phyloP scores from a whole-genome alignment of 306 rosid genomes.

The Geum urbanum region DNA sequence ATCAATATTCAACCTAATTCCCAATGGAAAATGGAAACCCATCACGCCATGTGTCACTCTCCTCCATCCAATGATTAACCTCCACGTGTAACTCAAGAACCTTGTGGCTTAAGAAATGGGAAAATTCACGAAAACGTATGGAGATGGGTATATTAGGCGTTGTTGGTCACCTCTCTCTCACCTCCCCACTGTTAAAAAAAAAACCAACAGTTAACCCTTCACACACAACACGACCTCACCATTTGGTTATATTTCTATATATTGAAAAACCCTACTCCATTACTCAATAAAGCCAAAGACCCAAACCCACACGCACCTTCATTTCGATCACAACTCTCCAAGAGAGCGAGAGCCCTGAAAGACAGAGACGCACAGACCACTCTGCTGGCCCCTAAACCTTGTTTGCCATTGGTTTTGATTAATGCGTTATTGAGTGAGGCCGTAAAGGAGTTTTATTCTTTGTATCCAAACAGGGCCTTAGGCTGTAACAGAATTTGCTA shows the following conservation, averaged over 20 bases:
- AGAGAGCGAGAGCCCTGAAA: too few relatives aligned
- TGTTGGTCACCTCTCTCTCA: conserved; percentile 72
- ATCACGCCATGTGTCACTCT: conserved; percentile 39
- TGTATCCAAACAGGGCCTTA: background rate
- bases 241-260: conserved; percentile 14
- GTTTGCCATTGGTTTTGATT: background rate
- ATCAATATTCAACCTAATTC: conserved; percentile 74
- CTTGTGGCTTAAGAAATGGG: background rate
- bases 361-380: too few relatives aligned
- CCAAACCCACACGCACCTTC: conserved; percentile 3
- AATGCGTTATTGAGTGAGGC: background rate
- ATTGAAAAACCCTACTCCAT: conserved; percentile 6
- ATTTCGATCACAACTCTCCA: background rate
- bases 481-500: background rate
- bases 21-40: conserved; percentile 4
- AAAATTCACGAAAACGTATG: conserved; percentile 16
- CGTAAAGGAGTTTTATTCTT: background rate
- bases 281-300: background rate
- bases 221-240: conserved; percentile 12
- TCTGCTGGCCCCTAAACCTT: background rate
- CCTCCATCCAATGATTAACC: conserved; percentile 5
- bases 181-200: conserved; percentile 11
- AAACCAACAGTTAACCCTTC: conserved; percentile 6
- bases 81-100: conserved; percentile 22
- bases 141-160: conserved; percentile 46